phyloP scores from a whole-genome alignment of 2,329 filamentous ascomycete species.

The Elsinoe arachidis region DNA sequence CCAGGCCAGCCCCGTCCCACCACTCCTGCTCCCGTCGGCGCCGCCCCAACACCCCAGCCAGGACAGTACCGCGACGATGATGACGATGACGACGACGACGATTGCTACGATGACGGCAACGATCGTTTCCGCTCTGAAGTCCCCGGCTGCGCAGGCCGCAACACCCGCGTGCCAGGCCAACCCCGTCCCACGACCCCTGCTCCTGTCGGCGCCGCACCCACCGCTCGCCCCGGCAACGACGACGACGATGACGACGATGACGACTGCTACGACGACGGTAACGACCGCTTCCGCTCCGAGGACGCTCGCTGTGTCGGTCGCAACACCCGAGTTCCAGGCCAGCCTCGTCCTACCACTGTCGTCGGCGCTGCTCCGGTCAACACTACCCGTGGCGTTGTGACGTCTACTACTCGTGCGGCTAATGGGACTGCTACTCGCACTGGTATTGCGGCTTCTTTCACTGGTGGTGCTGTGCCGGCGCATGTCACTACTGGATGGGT shows the following conservation, averaged over 20 bases:
- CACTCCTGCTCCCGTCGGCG: neutral
- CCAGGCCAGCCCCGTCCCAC: neutral
- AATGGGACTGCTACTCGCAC: conserved; percentile 1
- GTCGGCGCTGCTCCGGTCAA: neutral
- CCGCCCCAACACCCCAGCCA: neutral
- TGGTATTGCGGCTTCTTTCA: conserved; percentile 8
- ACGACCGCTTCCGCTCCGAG: conserved; percentile 6
- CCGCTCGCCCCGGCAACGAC: neutral
- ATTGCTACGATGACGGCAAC: conserved; percentile 7
- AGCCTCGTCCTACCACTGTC: neutral
- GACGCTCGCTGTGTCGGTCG: neutral
- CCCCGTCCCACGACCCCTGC: neutral
- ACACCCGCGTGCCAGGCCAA: neutral
- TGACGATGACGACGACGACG: conserved; percentile 1
- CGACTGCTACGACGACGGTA: conserved; percentile 10
- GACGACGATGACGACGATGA: conserved; percentile 3
- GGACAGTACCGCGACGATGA: neutral
- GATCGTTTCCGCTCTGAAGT: conserved; percentile 2
- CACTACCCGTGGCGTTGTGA: neutral
- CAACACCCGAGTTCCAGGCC: neutral
- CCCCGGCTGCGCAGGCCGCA: neutral
- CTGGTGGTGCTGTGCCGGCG: neutral
- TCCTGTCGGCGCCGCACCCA: neutral
- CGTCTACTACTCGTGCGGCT: conserved; percentile 1
- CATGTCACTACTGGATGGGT: conserved; percentile 5